These are phyloP conservation scores for Imleria badia DNA, from an alignment of 768 basidiomycete genomes.

Conservation along the genomic window DNA sequence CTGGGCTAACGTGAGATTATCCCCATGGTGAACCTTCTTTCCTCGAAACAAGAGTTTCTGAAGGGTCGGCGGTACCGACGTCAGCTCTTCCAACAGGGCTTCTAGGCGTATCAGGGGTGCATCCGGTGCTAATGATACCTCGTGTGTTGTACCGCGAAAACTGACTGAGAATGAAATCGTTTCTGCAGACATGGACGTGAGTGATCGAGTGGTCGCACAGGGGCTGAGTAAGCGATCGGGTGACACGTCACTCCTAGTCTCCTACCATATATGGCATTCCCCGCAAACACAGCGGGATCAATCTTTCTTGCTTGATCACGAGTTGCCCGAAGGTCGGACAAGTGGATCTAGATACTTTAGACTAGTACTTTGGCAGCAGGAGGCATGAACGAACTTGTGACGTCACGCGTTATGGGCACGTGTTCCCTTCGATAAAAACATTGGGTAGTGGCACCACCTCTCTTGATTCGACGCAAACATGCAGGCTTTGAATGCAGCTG, in stretches of 20 bases:
- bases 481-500: not conserved
- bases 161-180: slow-evolving; percentile 31
- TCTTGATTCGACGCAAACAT: not conserved
- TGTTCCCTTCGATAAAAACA: no score
- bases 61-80: slow-evolving; percentile 58
- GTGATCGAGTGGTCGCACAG: not conserved
- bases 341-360: no score
- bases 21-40: slow-evolving; percentile 42
- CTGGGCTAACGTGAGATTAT: slow-evolving; percentile 37
- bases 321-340: no score
- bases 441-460: not conserved
- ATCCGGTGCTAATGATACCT: slow-evolving; percentile 48
- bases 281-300: no score
- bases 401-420: no score
- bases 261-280: not conserved
- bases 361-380: no score
- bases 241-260: not conserved
- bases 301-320: no score
- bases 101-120: slow-evolving; percentile 54
- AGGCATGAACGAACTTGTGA: no score
- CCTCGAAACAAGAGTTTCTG: slow-evolving; percentile 78
- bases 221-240: slow-evolving; percentile 16
- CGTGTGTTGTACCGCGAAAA: slow-evolving; percentile 49
- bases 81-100: slow-evolving; percentile 56
- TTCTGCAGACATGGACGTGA: slow-evolving; percentile 13